Conservation (phyloP, 2,329 filamentous ascomycete genomes). For the Mariannaea sp. region DNA sequence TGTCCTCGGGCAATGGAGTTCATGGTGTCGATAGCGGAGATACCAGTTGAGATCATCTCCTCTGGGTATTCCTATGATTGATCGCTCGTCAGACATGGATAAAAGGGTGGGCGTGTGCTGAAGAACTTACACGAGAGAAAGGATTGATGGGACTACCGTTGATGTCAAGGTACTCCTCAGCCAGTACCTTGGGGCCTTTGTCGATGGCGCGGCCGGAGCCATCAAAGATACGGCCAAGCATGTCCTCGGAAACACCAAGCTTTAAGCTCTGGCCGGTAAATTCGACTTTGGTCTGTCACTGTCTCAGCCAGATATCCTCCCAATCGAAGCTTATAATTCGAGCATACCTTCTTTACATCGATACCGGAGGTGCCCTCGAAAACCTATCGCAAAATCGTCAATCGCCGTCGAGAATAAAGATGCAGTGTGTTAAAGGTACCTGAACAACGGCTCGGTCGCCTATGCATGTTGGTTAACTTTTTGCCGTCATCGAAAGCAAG, state of each 20-base stretch:
- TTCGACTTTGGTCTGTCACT: slow-evolving; percentile 84
- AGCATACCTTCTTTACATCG: slow-evolving; percentile 93
- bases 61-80: slow-evolving; percentile 84
- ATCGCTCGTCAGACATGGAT: slow-evolving; percentile 21
- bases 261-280: slow-evolving; percentile 97
- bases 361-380: slow-evolving; percentile 97
- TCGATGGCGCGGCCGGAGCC: slow-evolving; percentile 97
- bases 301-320: slow-evolving; percentile 34
- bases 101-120: neutral
- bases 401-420: slow-evolving; percentile 17
- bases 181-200: slow-evolving; percentile 97
- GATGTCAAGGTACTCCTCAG: slow-evolving; percentile 98
- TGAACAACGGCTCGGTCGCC: slow-evolving; percentile 94
- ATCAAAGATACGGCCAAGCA: slow-evolving; percentile 98
- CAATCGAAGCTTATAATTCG: slow-evolving; percentile 6
- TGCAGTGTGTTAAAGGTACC: slow-evolving; percentile 57
- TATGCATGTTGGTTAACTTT: slow-evolving; percentile 45
- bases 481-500: slow-evolving; percentile 19
- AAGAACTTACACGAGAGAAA: slow-evolving; percentile 78
- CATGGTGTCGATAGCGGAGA: slow-evolving; percentile 99
- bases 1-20: slow-evolving; percentile 97
- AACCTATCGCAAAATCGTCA: slow-evolving; percentile 63
- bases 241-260: slow-evolving; percentile 98
- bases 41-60: slow-evolving; percentile 99
- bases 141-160: slow-evolving; percentile 99